Evolutionary conservation across 208 protist genomes (phyloP), one percentile per base, ranked within the genome.

Genomic region (Wallacemonas sp.): DNA sequence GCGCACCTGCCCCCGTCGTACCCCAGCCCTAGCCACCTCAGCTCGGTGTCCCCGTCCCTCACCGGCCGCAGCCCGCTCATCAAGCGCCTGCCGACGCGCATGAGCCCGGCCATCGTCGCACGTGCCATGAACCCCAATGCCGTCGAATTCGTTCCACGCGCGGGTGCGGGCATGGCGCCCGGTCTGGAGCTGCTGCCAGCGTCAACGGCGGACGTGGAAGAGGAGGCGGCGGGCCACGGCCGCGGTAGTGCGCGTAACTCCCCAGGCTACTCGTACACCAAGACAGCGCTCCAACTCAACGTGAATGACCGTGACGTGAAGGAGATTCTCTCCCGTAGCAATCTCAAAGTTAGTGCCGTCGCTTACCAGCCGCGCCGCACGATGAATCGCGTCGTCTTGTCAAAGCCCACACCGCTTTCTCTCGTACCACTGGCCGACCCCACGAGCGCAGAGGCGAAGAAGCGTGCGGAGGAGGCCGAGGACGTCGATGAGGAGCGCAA

Each of bases 51-150:
- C 22, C 60, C 41, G 5, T 63, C 70, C 0, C 57, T 76, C 37
- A 41, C 61, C 13, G 27, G 39, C 59, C 62, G 63, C 33, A 83
- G 68, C 45, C 71, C 81, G 17, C 59, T 65, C 22, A 67, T 77
- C 3, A 73, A 81, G 36, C 78, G 72, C 15, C 37, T 86, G 45
- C 89, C 89, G 8, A 81, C 74, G 3, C 83, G 89, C 44, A 84
- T 92, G 71, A 90, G 81, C 69, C 86, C 89, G 15, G 59, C 75
- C 64, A 67, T 77, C 27, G 60, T 73, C 44, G 67, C 82, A 32
- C 33, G 61, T 66, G 22, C 36, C 41, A 92, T 95, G 86, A 95
- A 91, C 69, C 84, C 86, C 0, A 77, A 89, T 50, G 89, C 89
- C 24, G 52, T 30, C 17, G 83, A 88, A 41, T 95, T 92, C 60